Evolutionary conservation across 345 rosid genomes (phyloP).

Genomic region (Trapa bicornis): DNA sequence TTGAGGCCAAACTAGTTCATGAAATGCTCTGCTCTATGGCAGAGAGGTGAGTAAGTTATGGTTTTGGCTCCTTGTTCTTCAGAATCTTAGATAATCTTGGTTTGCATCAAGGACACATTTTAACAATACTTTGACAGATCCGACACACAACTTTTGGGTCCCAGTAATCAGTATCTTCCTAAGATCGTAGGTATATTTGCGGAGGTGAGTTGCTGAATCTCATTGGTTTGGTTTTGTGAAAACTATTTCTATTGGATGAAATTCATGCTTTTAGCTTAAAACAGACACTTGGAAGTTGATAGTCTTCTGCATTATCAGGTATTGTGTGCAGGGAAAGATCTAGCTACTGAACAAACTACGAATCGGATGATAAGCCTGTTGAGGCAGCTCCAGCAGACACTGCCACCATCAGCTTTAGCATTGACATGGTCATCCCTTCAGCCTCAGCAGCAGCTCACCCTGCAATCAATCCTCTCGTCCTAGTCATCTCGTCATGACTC

Average conservation of each 20-base stretch:
- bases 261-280: neutral
- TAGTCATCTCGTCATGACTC: slow-evolving; percentile 8
- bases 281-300: neutral
- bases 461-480: slow-evolving; percentile 86
- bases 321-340: slow-evolving; percentile 73
- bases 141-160: slow-evolving; percentile 72
- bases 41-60: slow-evolving; percentile 46
- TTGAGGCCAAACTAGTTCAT: slow-evolving; percentile 96
- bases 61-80: neutral
- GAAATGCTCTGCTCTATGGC: slow-evolving; percentile 95
- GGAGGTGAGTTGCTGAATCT: slow-evolving; percentile 31
- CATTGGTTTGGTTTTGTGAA: neutral
- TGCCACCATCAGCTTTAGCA: slow-evolving; percentile 85
- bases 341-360: slow-evolving; percentile 77
- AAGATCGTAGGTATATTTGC: slow-evolving; percentile 82
- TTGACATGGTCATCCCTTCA: slow-evolving; percentile 82
- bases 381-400: slow-evolving; percentile 85
- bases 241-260: neutral
- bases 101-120: neutral
- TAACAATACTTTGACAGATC: slow-evolving; percentile 41
- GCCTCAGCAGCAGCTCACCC: slow-evolving; percentile 88
- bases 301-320: slow-evolving; percentile 29
- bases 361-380: slow-evolving; percentile 70
- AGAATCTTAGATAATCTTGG: neutral
- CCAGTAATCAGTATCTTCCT: slow-evolving; percentile 77